These are phyloP conservation scores for Saraca asoca DNA, from an alignment of 331 rosid genomes.

Conservation along the genomic window DNA sequence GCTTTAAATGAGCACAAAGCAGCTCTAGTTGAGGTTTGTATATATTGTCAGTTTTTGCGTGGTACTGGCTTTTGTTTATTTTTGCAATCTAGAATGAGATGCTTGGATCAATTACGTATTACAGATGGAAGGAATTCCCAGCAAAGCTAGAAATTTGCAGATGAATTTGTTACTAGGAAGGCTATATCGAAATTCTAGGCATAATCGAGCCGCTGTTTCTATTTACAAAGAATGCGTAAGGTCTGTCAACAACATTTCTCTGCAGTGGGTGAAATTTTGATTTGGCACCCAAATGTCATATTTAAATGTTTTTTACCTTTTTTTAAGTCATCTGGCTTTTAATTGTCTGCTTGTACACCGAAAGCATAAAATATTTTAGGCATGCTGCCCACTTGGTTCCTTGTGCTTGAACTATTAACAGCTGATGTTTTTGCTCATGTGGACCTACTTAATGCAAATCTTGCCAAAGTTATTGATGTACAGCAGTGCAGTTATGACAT, in stretches of 20 bases:
- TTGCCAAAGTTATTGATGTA: slow-evolving; percentile 15
- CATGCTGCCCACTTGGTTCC: slow-evolving; percentile 9
- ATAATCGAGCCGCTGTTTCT: slow-evolving; percentile 82
- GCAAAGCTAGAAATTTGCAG: slow-evolving; percentile 78
- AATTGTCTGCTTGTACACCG: background rate
- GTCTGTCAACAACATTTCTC: slow-evolving; percentile 46
- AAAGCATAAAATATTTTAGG: slow-evolving; percentile 23
- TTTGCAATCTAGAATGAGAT: slow-evolving; percentile 26
- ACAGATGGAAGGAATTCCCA: slow-evolving; percentile 94
- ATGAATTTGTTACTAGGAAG: slow-evolving; percentile 90
- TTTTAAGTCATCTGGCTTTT: background rate
- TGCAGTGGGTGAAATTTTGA: slow-evolving; percentile 19
- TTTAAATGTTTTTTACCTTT: slow-evolving; percentile 11
- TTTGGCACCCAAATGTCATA: background rate
- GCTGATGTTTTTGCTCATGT: slow-evolving; percentile 22
- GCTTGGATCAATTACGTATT: slow-evolving; percentile 31
- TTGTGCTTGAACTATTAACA: slow-evolving; percentile 16
- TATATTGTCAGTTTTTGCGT: slow-evolving; percentile 25
- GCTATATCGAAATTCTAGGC: slow-evolving; percentile 78
- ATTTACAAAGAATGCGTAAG: slow-evolving; percentile 96
- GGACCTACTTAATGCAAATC: background rate
- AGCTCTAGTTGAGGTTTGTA: slow-evolving; percentile 83
- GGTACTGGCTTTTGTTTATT: slow-evolving; percentile 17
- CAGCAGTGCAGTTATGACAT: background rate
- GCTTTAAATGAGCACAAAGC: slow-evolving; percentile 74